phyloP scores from a whole-genome alignment of 192 early-diverging fungal genomes.

The Chytriomyces confervae region DNA sequence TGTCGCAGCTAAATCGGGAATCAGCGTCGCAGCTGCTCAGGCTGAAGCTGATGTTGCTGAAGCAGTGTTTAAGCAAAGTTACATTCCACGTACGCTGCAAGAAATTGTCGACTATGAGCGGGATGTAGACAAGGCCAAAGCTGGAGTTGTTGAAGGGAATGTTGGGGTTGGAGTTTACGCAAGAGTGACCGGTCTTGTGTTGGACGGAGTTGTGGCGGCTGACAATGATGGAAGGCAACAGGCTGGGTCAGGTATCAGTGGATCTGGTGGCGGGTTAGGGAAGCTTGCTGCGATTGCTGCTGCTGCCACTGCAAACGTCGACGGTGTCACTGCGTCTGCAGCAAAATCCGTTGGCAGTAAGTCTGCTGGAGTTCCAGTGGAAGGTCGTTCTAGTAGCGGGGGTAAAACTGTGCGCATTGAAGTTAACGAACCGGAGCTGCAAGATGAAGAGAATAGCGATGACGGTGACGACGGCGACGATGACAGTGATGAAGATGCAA shows the following conservation, averaged over 20 bases:
- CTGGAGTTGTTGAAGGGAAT: slow-evolving; percentile 68
- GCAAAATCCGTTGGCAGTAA: not conserved
- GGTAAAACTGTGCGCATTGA: not conserved
- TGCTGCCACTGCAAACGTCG: not conserved
- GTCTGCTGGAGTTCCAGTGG: not conserved
- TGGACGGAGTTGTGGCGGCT: slow-evolving; percentile 4
- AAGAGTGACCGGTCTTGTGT: slow-evolving; percentile 14
- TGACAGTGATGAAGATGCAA: slow-evolving; percentile 41
- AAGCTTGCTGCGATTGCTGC: not conserved
- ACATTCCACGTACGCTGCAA: slow-evolving; percentile 89
- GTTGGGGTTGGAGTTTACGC: slow-evolving; percentile 16
- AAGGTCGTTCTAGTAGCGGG: not conserved
- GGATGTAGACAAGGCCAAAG: slow-evolving; percentile 76
- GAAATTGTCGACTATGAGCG: slow-evolving; percentile 88
- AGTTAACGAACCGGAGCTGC: too few relatives aligned
- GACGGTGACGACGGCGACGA: slow-evolving; percentile 42
- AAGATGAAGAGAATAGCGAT: slow-evolving; percentile 17
- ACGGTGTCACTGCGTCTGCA: not conserved
- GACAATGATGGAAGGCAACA: not conserved
- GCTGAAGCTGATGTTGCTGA: slow-evolving; percentile 68
- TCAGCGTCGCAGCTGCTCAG: slow-evolving; percentile 38
- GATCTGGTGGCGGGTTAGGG: not conserved
- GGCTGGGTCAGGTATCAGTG: not conserved
- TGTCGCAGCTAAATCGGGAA: not conserved
- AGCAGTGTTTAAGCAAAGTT: slow-evolving; percentile 89